These are phyloP conservation scores for Cocos nucifera DNA, from an alignment of 176 grass and related monocot genomes.

Conservation along the genomic window DNA sequence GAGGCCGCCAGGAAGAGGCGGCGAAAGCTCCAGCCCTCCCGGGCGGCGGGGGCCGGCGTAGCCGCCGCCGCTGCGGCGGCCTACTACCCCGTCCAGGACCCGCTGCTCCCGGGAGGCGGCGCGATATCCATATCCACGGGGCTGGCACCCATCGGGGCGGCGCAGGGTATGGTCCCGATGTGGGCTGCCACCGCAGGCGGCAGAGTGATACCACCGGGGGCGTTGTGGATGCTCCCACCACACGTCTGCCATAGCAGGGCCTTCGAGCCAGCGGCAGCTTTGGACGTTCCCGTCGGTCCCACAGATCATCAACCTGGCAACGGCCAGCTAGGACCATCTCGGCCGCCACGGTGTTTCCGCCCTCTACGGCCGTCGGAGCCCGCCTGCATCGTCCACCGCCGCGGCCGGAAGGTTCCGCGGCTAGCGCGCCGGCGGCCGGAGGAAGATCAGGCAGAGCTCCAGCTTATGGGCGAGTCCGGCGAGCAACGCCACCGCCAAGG, in stretches of 20 bases:
- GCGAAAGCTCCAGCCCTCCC: constrained; percentile 2
- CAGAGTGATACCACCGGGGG: constrained; percentile 36
- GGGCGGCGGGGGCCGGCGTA: neutral
- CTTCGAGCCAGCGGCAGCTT: constrained; percentile 32
- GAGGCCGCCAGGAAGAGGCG: neutral
- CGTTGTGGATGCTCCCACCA: constrained; percentile 69
- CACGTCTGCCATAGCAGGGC: constrained; percentile 1
- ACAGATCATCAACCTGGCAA: constrained; percentile 48
- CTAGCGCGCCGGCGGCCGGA: neutral
- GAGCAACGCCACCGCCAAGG: neutral
- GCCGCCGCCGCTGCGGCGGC: neutral
- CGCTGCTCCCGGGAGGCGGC: constrained; percentile 24
- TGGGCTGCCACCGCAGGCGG: constrained; percentile 15
- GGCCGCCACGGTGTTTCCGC: neutral
- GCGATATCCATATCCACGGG: constrained; percentile 51
- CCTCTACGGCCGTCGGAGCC: constrained; percentile 11
- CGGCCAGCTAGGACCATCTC: constrained; percentile 32
- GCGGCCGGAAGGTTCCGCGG: neutral
- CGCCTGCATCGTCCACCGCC: neutral
- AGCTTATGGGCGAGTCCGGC: constrained; percentile 10
- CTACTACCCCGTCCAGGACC: constrained; percentile 1
- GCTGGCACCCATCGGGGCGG: constrained; percentile 38
- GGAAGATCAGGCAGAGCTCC: constrained; percentile 10
- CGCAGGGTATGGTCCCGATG: constrained; percentile 52
- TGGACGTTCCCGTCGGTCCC: constrained; percentile 41